Evolutionary conservation across 441 rosid genomes (phyloP).

Genomic region (Pelargonium australe): DNA sequence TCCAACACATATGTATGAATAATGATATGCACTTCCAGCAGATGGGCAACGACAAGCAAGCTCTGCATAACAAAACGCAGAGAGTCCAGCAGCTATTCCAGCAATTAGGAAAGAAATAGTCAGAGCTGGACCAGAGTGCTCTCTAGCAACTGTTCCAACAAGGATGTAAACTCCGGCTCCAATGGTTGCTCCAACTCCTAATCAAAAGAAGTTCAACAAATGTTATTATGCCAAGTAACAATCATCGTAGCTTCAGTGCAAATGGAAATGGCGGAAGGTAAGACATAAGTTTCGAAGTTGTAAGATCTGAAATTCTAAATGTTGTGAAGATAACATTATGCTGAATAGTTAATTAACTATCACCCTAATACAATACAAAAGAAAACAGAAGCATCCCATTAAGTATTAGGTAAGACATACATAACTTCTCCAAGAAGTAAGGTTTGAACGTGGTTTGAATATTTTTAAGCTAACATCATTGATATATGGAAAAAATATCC

Average conservation of each 20-base stretch:
- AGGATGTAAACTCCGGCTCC: conserved; percentile 98
- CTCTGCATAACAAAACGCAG: conserved; percentile 95
- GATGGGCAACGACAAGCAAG: conserved; percentile 95
- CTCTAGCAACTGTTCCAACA: conserved; percentile 98
- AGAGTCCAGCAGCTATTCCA: conserved; percentile 89
- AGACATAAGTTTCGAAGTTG: neutral
- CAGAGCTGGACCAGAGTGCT: conserved; percentile 92
- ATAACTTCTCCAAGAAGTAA: no score
- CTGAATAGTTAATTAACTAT: no score
- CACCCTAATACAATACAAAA: no score
- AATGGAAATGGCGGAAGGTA: neutral
- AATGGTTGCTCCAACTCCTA: conserved; percentile 92
- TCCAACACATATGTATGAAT: conserved; percentile 89
- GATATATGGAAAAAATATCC: no score
- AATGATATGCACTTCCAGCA: conserved; percentile 98
- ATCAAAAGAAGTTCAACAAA: conserved; percentile 4
- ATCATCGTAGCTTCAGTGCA: no score
- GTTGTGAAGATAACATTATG: no score
- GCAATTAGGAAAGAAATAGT: conserved; percentile 78
- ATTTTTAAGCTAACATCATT: no score
- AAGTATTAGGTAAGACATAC: no score
- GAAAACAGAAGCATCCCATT: no score
- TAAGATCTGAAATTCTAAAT: neutral
- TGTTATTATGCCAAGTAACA: neutral
- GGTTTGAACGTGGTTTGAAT: no score